Base-by-base conservation (phyloP, 345 rosid genomes). In the Pistacia atlantica region DNA sequence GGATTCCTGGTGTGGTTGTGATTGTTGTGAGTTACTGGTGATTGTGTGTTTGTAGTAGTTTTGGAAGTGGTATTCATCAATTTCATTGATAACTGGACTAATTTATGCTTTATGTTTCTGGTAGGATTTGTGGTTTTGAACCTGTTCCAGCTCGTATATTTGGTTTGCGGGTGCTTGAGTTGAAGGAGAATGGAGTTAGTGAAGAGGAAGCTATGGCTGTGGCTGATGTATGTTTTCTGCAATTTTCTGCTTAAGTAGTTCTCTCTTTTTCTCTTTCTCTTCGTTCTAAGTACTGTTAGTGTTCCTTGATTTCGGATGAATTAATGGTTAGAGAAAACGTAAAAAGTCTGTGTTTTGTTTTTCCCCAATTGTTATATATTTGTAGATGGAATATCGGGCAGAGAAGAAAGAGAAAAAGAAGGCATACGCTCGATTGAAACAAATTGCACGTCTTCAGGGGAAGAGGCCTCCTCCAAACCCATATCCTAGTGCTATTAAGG, bases 381-480 rank as follows among this genome's bases (percentile, higher is more conserved):
- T 65, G 10, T 75, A 93, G 98, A 87, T 85, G 93, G 99, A 93
- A 84, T 93, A 90, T 77, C 86, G 75, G 13, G 72, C 74, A 4
- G 98, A 93, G 87, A 89, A 70, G 76, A 91, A 86, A 79, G 86
- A 72, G 11, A 90, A 82, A 83, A 93, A 88, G 91, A 83, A 77
- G 79, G 97, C 99, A 4, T 91, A 92, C 86, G 54, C 81, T 45
- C 87, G 89, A 52, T 62, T 96, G 84, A 93, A 86, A 79, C 82
- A 88, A 83, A 89, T 92, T 61, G 86, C 93, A 1, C 81, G 77
- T 73, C 56, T 86, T 52, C 94, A 84, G 81, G 95, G 93, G 31
- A 96, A 89, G 82, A 79, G 28, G 35, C 97, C 92, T 31, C 98
- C 97, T 49, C 97, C 95, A 33, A 90, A 89, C 81, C 97, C 97